A percentile compares a stretch with the other conserved stretches of the same genome.
Conservation (phyloP, 306 rosid genomes). For the Aeschynomene evenia region DNA sequence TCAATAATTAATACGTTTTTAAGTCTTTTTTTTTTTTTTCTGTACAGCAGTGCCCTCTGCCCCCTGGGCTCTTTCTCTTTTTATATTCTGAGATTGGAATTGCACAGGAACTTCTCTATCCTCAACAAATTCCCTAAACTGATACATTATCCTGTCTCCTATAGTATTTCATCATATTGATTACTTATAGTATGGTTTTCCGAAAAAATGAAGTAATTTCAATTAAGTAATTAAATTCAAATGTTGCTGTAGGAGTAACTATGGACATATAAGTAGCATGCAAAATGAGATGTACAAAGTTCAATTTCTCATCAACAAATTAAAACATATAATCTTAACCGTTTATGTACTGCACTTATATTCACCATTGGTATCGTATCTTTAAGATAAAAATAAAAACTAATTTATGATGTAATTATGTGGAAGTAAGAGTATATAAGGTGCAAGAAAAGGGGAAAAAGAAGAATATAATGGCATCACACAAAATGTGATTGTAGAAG, state of each 20-base stretch:
- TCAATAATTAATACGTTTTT: not conserved
- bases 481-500: constrained; percentile 36
- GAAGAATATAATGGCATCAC: constrained; percentile 27
- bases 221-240: no score
- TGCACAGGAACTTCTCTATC: not conserved
- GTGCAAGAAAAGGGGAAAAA: not conserved
- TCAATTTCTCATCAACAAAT: not conserved
- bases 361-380: not conserved
- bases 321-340: not conserved
- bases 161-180: no score
- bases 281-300: not conserved
- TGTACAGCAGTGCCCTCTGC: not conserved
- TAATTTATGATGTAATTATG: not conserved
- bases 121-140: not conserved
- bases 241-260: no score
- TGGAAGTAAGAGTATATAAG: not conserved
- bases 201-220: no score
- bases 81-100: not conserved
- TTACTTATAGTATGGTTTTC: no score
- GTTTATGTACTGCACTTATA: not conserved
- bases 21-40: not conserved
- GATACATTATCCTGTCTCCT: not conserved
- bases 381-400: not conserved
- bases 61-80: not conserved
- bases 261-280: no score